A percentile compares a stretch with the other conserved stretches of the same genome.
Evolutionary conservation across 1,139 yeast species (phyloP).

Genomic region (Diutina ranongensis): DNA sequence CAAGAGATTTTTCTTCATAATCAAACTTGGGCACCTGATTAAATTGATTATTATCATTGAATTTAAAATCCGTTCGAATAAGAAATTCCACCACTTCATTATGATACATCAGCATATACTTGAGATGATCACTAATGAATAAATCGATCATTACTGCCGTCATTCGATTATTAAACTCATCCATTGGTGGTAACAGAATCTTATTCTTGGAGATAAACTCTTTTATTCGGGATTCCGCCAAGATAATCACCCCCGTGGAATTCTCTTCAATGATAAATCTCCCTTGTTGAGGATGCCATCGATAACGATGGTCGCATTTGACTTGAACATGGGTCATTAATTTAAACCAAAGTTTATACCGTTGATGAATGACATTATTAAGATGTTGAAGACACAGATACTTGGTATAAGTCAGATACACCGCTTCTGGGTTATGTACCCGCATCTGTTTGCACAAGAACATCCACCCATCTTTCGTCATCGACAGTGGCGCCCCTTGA

Average conservation of each 20-base stretch:
- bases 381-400: conserved; percentile 32
- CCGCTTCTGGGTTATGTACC: conserved; percentile 29
- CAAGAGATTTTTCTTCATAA: conserved; percentile 8
- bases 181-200: conserved; percentile 22
- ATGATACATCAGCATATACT: conserved; percentile 29
- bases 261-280: conserved; percentile 19
- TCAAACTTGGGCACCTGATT: conserved; percentile 24
- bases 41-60: conserved; percentile 21
- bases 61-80: conserved; percentile 19
- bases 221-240: conserved; percentile 24
- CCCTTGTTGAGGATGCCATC: conserved; percentile 30
- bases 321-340: conserved; percentile 19
- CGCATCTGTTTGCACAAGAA: conserved; percentile 28
- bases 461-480: conserved; percentile 29
- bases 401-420: conserved; percentile 31
- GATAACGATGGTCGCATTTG: conserved; percentile 18
- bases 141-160: conserved; percentile 27
- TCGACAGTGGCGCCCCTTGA: conserved; percentile 20
- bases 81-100: conserved; percentile 27
- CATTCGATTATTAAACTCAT: conserved; percentile 18
- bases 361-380: conserved; percentile 24
- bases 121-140: conserved; percentile 25
- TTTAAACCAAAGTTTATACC: conserved; percentile 26
- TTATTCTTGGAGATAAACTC: conserved; percentile 23
- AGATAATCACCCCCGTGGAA: conserved; percentile 15